Evolutionary conservation across 2,329 filamentous ascomycete species (phyloP), one percentile per base, ranked within the genome.

Genomic region (Xylaria sp.): DNA sequence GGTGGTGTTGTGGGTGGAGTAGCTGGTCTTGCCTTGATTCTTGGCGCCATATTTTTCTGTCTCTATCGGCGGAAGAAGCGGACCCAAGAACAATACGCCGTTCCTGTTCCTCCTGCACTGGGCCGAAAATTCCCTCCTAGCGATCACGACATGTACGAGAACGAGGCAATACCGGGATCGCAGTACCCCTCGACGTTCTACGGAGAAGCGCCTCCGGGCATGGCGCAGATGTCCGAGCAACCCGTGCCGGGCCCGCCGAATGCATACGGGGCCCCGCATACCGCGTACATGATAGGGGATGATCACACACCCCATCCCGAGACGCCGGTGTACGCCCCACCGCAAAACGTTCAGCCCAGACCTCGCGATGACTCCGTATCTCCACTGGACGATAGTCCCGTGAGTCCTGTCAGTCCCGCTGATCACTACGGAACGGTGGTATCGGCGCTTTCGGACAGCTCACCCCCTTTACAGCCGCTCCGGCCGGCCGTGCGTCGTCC

Each of bases 131-230:
- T 63, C 48, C 55, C 66, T 11, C 61, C 61, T 11, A 62, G 61
- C 30, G 62, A 64, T 13, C 52, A 58, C 19, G 65, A 65, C 30
- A 62, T 68, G n/a, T 67, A 69, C 34, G 62, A 58, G 1, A 59
- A 67, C 53, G 65, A 66, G 47, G 55, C 63, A n/a, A 58, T 65
- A 52, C 68, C 68, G n/a, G 69, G 68, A 52, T 66, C 64, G 42
- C 64, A 67, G 37, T 70, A 70, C 52, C 60, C 64, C 4, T 71
- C 69, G 18, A 68, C 67, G 4, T 71, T 69, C 54, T 71, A 68
- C 50, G 69, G 69, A 10, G 69, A 70, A 56, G 52, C 66, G n/a
- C 69, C 69, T 10, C 69, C 66, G 16, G 66, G 66, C 3, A 70
- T 71, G 68, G 59, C 55, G 4, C 66, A 69, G 10, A 57, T 58